Evolutionary conservation across 2,329 filamentous ascomycete species (phyloP), one percentile per base, ranked within the genome.

Genomic region (Botryosphaeria dothidea): DNA sequence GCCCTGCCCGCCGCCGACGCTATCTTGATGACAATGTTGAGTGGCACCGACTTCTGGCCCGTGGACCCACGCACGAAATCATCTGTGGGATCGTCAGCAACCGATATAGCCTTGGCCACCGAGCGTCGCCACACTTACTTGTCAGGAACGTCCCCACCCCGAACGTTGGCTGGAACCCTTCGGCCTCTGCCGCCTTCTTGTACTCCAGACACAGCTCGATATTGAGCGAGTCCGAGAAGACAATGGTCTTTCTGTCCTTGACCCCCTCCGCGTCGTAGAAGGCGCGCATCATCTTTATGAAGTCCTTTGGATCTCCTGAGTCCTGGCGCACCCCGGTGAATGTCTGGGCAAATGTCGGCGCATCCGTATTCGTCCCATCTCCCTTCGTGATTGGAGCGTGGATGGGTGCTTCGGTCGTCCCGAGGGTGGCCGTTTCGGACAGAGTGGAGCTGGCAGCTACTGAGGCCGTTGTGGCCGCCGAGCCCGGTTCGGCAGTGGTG

Each of bases 11-110:
- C 87, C 0, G 93, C 95, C 9, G 92, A 93, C 67, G 92, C 92
- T 67, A 99, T 85, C 81, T 99, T 99, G 80, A 99, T 97, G 70
- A 99, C 95, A 72, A 99, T 99, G 73, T 99, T 99, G 63, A 99
- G 81, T 0, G 95, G 95, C 17, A 89, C 87, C 0, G 93, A 97
- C 79, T 97, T 98, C 70, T 88, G 88, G 43, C 89, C 89, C 45
- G 48, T 61, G 38, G 84, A 87, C 67, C 85, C 81, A 69, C 90
- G 87, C n/a, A 81, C 81, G 75, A 95, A 99, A 77, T 99, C 95
- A 73, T 99, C 87, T 86, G 65, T 58, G 7, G 43, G 56, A 60
- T 60, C 56, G 56, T 60, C 56, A 60, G 56, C 38, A 60, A 60
- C 56, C n/a, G 48, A 63, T 52, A 36, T 19, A 51, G 34, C 45